phyloP scores from a whole-genome alignment of 2,329 filamentous ascomycete genomes.

The Fusarium circinatum region DNA sequence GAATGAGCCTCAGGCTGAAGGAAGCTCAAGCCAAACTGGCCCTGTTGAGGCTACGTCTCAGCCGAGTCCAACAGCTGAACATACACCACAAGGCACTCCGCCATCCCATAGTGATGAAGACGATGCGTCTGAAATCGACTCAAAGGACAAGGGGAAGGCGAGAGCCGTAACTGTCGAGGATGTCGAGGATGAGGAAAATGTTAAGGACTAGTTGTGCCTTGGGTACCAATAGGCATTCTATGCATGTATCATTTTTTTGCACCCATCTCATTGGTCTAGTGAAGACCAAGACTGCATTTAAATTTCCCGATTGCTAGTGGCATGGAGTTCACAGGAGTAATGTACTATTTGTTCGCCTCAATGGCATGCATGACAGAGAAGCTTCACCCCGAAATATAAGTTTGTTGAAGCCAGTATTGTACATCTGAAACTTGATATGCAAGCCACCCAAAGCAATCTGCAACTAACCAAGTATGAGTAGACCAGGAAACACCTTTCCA shows the following conservation, averaged over 20 bases:
- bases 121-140: conserved; percentile 18
- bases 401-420: conserved; percentile 12
- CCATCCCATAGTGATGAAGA: conserved; percentile 28
- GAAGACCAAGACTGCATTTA: conserved; percentile 12
- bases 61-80: conserved; percentile 6
- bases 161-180: conserved; percentile 56
- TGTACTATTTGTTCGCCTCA: neutral
- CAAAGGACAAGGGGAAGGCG: conserved; percentile 54
- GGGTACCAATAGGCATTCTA: neutral
- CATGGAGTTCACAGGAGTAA: conserved; percentile 23
- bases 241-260: neutral
- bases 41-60: conserved; percentile 12
- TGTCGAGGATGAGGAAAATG: conserved; percentile 31
- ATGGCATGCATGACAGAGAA: neutral
- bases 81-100: conserved; percentile 17
- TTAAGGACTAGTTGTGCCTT: conserved; percentile 16
- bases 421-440: conserved; percentile 18
- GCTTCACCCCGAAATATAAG: conserved; percentile 3
- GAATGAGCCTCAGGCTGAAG: conserved; percentile 18
- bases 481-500: conserved; percentile 25
- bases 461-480: conserved; percentile 4
- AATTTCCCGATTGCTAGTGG: conserved; percentile 15
- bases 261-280: neutral
- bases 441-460: conserved; percentile 11
- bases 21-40: conserved; percentile 12